Evolutionary conservation across 306 rosid species (phyloP).

Genomic region (Vachellia pachyceras): DNA sequence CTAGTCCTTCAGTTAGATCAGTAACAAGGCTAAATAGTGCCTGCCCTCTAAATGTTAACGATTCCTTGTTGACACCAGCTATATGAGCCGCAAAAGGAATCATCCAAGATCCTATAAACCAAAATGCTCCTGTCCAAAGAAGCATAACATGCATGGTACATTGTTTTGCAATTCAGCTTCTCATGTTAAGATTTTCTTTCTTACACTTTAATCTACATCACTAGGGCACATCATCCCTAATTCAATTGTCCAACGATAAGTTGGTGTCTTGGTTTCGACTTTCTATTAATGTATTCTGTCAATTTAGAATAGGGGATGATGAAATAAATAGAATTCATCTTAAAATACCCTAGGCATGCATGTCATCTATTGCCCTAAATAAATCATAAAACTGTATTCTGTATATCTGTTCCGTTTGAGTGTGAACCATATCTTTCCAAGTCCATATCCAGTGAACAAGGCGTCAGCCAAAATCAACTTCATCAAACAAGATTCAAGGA

Average conservation of each 20-base stretch:
- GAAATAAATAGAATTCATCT: neutral
- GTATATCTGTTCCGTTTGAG: neutral
- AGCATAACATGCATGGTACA: constrained; percentile 83
- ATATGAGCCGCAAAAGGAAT: constrained; percentile 83
- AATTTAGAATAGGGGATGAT: neutral
- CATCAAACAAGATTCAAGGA: neutral
- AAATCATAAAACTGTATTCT: neutral
- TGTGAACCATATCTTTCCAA: neutral
- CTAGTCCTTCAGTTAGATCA: constrained; percentile 87
- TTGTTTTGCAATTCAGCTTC: constrained; percentile 14
- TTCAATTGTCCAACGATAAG: neutral
- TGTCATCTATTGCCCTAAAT: neutral
- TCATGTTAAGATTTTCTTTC: constrained; percentile 22
- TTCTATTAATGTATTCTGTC: neutral
- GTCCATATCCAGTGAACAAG: neutral
- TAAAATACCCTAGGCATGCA: neutral
- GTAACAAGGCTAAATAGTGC: constrained; percentile 88
- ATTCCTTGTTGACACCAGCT: constrained; percentile 78
- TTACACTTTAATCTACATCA: constrained; percentile 3
- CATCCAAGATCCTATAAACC: constrained; percentile 97
- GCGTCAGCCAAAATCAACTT: neutral
- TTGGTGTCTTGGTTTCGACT: neutral
- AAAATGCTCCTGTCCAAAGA: constrained; percentile 89
- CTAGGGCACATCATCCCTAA: constrained; percentile 3
- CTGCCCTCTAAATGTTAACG: constrained; percentile 82